Evolutionary conservation across 2,329 filamentous ascomycete genomes (phyloP).

Genomic region (Aspergillus spinulosporus): DNA sequence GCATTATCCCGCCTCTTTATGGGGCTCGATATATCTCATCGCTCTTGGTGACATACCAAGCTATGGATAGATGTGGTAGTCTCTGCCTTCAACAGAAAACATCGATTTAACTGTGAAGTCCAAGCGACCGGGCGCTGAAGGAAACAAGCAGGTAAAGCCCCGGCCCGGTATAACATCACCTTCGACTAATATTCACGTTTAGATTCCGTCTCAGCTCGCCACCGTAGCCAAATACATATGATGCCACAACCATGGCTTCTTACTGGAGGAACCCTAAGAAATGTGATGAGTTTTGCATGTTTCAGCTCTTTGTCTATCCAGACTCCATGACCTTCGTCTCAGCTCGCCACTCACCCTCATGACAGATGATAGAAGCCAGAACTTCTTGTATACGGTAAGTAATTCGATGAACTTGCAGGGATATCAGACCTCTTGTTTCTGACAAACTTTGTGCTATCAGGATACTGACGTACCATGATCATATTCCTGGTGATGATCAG

Average conservation of each 20-base stretch:
- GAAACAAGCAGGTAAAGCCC: too few species aligned
- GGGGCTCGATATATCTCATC: not conserved
- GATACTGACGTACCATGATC: not conserved
- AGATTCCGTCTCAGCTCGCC: too few species aligned
- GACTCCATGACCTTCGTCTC: not conserved
- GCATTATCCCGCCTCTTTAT: not conserved
- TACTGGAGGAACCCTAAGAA: not conserved
- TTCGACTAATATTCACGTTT: too few species aligned
- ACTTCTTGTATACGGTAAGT: not conserved
- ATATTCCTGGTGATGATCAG: too few species aligned
- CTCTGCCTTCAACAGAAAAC: too few species aligned
- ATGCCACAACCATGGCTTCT: too few species aligned
- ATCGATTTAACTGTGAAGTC: too few species aligned
- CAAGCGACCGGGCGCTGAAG: too few species aligned
- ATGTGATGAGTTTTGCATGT: not conserved
- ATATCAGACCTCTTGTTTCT: not conserved
- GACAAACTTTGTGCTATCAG: not conserved
- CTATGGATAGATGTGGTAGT: too few species aligned
- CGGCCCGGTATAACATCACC: too few species aligned
- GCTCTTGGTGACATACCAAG: not conserved
- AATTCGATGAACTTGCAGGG: not conserved
- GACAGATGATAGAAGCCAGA: not conserved
- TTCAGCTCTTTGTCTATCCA: too few species aligned
- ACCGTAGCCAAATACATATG: too few species aligned
- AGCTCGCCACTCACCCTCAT: not conserved